These are phyloP conservation scores for Penicillium coffeae DNA, from an alignment of 495 filamentous ascomycete species.

Conservation along the genomic window DNA sequence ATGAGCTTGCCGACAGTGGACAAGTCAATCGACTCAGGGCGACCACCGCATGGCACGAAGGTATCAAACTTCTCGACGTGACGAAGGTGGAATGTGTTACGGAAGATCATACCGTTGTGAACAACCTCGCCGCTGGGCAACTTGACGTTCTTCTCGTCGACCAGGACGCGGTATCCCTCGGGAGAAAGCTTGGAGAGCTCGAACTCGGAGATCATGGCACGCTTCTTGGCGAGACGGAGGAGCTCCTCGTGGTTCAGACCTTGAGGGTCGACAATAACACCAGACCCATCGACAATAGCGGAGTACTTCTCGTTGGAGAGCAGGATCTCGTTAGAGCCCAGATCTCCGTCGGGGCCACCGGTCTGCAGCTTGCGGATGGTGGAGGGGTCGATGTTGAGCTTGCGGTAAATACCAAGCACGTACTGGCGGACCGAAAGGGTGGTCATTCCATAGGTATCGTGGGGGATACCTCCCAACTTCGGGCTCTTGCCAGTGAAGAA, in stretches of 20 bases:
- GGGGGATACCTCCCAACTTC: slow-evolving; percentile 91
- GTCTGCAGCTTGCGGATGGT: slow-evolving; percentile 91
- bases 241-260: slow-evolving; percentile 84
- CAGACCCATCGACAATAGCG: slow-evolving; percentile 88
- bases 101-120: slow-evolving; percentile 90
- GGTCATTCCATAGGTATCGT: slow-evolving; percentile 96
- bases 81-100: slow-evolving; percentile 93
- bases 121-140: slow-evolving; percentile 84
- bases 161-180: slow-evolving; percentile 86
- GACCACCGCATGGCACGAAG: slow-evolving; percentile 95
- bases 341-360: slow-evolving; percentile 92
- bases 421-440: slow-evolving; percentile 95
- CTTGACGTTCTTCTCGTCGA: slow-evolving; percentile 82
- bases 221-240: slow-evolving; percentile 75
- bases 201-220: slow-evolving; percentile 86
- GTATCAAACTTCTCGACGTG: slow-evolving; percentile 69
- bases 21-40: slow-evolving; percentile 94
- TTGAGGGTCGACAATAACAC: slow-evolving; percentile 89
- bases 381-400: slow-evolving; percentile 80
- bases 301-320: slow-evolving; percentile 93
- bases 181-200: slow-evolving; percentile 80
- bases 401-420: slow-evolving; percentile 93
- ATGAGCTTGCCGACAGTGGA: slow-evolving; percentile 81
- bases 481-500: slow-evolving; percentile 99
- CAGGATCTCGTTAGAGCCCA: slow-evolving; percentile 96